Percentiles rank a stretch among this genome's conserved stretches.
phyloP scores from a whole-genome alignment of 2,329 filamentous ascomycete genomes.

The Epichloe brachyelytri region DNA sequence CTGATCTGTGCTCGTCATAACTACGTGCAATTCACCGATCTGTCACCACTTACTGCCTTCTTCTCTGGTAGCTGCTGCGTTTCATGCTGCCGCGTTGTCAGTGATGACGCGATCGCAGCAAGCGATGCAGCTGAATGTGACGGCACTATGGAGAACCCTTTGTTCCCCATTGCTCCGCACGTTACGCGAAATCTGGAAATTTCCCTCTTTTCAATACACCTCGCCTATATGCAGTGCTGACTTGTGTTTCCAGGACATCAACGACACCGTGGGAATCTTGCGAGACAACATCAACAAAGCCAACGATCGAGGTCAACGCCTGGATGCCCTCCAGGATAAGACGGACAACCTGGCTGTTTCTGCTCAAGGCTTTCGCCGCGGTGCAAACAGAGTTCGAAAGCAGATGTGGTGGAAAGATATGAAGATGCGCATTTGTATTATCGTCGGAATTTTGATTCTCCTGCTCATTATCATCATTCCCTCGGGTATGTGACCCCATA shows the following conservation, averaged over 20 bases:
- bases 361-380: slow-evolving; percentile 88
- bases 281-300: slow-evolving; percentile 96
- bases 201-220: too few relatives aligned
- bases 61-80: too few relatives aligned
- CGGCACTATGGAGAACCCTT: background rate
- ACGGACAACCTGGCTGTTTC: slow-evolving; percentile 88
- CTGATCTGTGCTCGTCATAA: too few relatives aligned
- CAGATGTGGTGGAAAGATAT: slow-evolving; percentile 99
- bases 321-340: slow-evolving; percentile 85
- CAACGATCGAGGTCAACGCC: slow-evolving; percentile 77
- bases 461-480: slow-evolving; percentile 92
- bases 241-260: slow-evolving; percentile 63
- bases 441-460: slow-evolving; percentile 80
- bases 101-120: too few relatives aligned
- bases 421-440: slow-evolving; percentile 99
- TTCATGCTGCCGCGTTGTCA: too few relatives aligned
- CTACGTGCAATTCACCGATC: too few relatives aligned
- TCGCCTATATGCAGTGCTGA: background rate
- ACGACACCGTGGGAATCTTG: slow-evolving; percentile 92
- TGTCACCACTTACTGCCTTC: too few relatives aligned
- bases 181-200: too few relatives aligned
- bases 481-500: slow-evolving; percentile 46
- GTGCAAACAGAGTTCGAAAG: slow-evolving; percentile 90
- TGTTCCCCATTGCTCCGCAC: too few relatives aligned
- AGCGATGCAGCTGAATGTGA: background rate